A percentile compares a stretch with the other conserved stretches of the same genome.
Evolutionary conservation across 192 early-diverging fungal species (phyloP).

Genomic region (Backusella luteola): DNA sequence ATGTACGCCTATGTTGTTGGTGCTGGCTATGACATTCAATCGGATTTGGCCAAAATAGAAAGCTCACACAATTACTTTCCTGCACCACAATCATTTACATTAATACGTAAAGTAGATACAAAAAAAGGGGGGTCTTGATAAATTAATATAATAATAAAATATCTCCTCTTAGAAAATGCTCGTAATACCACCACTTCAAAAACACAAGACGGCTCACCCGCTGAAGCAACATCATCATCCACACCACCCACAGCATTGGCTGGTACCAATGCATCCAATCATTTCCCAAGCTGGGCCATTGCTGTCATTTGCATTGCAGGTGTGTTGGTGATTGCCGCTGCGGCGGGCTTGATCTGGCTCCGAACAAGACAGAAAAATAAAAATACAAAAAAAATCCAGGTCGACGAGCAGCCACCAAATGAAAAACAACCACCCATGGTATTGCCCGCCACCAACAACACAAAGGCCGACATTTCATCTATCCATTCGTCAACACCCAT

Average conservation of each 20-base stretch:
- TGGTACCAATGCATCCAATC: neutral
- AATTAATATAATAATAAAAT: neutral
- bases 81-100: slow-evolving; percentile 14
- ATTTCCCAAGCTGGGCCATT: slow-evolving; percentile 33
- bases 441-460: neutral
- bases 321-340: slow-evolving; percentile 17
- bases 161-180: slow-evolving; percentile 22
- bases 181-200: slow-evolving; percentile 18
- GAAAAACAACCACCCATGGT: neutral
- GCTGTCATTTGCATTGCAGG: slow-evolving; percentile 30
- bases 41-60: slow-evolving; percentile 3
- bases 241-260: neutral
- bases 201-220: neutral
- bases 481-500: slow-evolving; percentile 23
- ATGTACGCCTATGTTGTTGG: slow-evolving; percentile 28
- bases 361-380: slow-evolving; percentile 5
- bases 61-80: slow-evolving; percentile 13
- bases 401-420: neutral
- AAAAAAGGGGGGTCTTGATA: neutral
- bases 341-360: slow-evolving; percentile 15
- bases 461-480: slow-evolving; percentile 1
- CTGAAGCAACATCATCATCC: neutral
- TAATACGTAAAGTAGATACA: slow-evolving; percentile 22
- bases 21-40: slow-evolving; percentile 8
- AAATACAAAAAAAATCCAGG: neutral